Evolutionary conservation across 192 early-diverging fungal species (phyloP).

Genomic region (Globomyces pollinis-pini): DNA sequence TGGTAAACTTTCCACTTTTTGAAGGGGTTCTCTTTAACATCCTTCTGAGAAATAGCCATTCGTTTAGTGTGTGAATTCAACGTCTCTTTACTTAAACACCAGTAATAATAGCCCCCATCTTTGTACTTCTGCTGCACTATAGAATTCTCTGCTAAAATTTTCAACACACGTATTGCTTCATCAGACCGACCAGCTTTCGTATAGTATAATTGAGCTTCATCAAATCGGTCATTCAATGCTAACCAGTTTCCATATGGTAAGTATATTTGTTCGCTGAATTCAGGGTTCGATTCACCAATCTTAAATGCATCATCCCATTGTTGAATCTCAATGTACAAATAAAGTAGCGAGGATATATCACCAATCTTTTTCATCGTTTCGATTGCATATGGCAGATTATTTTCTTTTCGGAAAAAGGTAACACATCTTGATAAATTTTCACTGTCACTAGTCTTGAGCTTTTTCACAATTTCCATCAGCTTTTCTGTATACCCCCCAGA

Average conservation of each 20-base stretch:
- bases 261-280: slow-evolving; percentile 31
- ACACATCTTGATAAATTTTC: slow-evolving; percentile 38
- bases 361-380: slow-evolving; percentile 48
- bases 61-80: slow-evolving; percentile 32
- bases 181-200: slow-evolving; percentile 46
- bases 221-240: slow-evolving; percentile 41
- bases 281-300: slow-evolving; percentile 42
- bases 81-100: slow-evolving; percentile 30
- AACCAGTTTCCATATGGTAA: slow-evolving; percentile 54
- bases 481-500: slow-evolving; percentile 39
- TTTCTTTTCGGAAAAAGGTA: slow-evolving; percentile 38
- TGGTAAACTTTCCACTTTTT: slow-evolving; percentile 21
- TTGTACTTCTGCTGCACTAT: slow-evolving; percentile 40
- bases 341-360: slow-evolving; percentile 36
- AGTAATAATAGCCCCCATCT: slow-evolving; percentile 49
- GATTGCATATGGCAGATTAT: slow-evolving; percentile 34
- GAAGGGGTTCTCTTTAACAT: slow-evolving; percentile 14
- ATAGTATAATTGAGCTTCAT: slow-evolving; percentile 49
- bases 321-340: slow-evolving; percentile 37
- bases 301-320: slow-evolving; percentile 53
- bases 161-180: slow-evolving; percentile 41
- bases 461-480: slow-evolving; percentile 42
- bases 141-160: slow-evolving; percentile 38
- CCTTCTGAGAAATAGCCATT: slow-evolving; percentile 15
- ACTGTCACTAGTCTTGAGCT: slow-evolving; percentile 30